These are phyloP conservation scores for Millerozyma acaciae DNA, from an alignment of 805 yeast species.

Conservation along the genomic window DNA sequence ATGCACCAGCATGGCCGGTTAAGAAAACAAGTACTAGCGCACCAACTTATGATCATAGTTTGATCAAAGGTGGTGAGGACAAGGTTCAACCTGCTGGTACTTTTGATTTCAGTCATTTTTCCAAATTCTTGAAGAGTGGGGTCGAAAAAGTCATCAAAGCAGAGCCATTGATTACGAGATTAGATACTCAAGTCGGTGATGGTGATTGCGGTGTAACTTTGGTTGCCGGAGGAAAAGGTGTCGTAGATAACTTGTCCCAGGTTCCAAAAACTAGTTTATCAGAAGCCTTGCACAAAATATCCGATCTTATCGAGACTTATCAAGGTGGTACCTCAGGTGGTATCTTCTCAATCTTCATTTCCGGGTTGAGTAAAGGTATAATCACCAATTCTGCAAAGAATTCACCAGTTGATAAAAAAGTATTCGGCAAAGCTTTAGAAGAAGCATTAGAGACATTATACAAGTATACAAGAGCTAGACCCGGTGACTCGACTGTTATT, in stretches of 20 bases:
- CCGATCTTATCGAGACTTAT: constrained; percentile 72
- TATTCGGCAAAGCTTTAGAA: neutral
- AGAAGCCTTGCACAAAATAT: constrained; percentile 56
- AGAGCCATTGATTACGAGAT: constrained; percentile 72
- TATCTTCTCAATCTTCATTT: constrained; percentile 67
- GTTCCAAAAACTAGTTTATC: constrained; percentile 20
- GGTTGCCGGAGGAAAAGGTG: constrained; percentile 62
- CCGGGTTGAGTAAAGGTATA: neutral
- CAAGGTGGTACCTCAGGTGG: constrained; percentile 97
- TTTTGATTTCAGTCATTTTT: constrained; percentile 39
- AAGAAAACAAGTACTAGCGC: neutral
- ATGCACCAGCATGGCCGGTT: constrained; percentile 67
- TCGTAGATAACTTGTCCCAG: constrained; percentile 38
- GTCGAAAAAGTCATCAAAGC: constrained; percentile 17
- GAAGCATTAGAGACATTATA: constrained; percentile 32
- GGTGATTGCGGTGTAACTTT: constrained; percentile 90
- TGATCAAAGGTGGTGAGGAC: constrained; percentile 3
- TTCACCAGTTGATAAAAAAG: neutral
- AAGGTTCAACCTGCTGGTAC: constrained; percentile 13
- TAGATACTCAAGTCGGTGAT: constrained; percentile 82
- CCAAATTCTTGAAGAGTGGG: constrained; percentile 43
- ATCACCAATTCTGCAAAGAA: neutral
- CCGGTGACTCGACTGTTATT: constrained; percentile 79
- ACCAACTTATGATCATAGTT: constrained; percentile 19
- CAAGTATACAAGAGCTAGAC: constrained; percentile 77